Base-by-base conservation (phyloP, 2,329 filamentous ascomycete species). In the Huntiella moniliformis region DNA sequence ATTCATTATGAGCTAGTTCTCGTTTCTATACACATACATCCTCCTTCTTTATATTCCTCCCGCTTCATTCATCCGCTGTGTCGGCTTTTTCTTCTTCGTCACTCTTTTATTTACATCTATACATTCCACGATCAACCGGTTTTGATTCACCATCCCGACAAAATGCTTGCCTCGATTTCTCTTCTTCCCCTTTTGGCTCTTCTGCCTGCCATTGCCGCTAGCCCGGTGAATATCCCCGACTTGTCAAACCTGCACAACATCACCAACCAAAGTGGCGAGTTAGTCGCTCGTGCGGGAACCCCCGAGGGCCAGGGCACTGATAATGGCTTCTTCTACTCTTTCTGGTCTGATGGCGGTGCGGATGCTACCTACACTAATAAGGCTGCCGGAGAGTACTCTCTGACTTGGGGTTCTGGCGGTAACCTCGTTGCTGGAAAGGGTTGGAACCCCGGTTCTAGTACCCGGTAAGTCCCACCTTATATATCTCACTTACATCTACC, bases 371-470 rank as follows among this genome's bases (percentile, higher is more conserved):
- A 69, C 56, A 65, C 54, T 45, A 70, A 70, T 54, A 60, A 60
- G 2, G 53, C 54, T 4, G 60, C 52, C 3, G 67, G 67, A 1
- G 54, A 58, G 22, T 72, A 71, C 59, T 61, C 53, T 32, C 60
- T 67, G 0, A 53, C 52, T 33, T 73, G 69, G 70, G 55, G 51
- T 38, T 60, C 61, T 40, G 58, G 56, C 17, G 69, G 68, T 32
- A 71, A 74, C 61, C 67, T 73, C 39, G 70, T 73, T 31, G 68
- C 62, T 48, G 73, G 72, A 31, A 75, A 74, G 58, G 72, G 73
- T 35, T 75, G 71, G 70, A 66, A 66, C 47, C 65, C 70, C 13
- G 71, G 71, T 44, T 56, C 48, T 57, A 61, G 39, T 28, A 61
- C 67, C 12, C 15, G 39, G 68, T 73, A 63, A 49, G 59, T 41